These are phyloP conservation scores for Boletus subcaerulescens DNA, from an alignment of 768 basidiomycete genomes.

Conservation along the genomic window DNA sequence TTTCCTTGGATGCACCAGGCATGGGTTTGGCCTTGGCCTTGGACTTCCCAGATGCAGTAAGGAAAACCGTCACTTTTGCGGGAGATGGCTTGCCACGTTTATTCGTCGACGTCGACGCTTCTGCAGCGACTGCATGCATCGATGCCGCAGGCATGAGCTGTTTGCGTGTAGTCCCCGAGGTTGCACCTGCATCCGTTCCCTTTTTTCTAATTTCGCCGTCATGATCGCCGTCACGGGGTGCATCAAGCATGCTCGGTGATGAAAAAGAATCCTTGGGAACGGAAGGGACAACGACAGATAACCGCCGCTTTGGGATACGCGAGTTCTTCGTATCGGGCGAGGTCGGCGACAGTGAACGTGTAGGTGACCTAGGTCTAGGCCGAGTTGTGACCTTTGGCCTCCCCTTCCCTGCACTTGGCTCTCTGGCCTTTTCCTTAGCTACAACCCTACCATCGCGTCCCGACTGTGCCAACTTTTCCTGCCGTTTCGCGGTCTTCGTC, in stretches of 20 bases:
- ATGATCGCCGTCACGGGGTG: not conserved
- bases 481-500: not conserved
- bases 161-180: not conserved
- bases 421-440: constrained; percentile 1
- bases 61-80: constrained; percentile 5
- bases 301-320: constrained; percentile 16
- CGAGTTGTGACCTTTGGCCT: not conserved
- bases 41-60: constrained; percentile 1
- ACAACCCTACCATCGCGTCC: not conserved
- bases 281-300: constrained; percentile 31
- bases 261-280: constrained; percentile 26
- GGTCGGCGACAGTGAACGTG: constrained; percentile 7
- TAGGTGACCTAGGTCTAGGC: constrained; percentile 1
- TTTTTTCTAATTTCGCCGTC: not conserved
- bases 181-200: not conserved
- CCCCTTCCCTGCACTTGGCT: not conserved
- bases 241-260: constrained; percentile 5
- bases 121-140: constrained; percentile 20
- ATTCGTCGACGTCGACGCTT: constrained; percentile 17
- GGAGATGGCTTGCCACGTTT: constrained; percentile 20
- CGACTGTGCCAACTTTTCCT: not conserved
- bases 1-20: not conserved
- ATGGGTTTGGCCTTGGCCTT: constrained; percentile 3
- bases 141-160: constrained; percentile 20
- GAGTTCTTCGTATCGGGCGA: constrained; percentile 1